phyloP scores from a whole-genome alignment of 495 filamentous ascomycete species.

The Niebla homalea region DNA sequence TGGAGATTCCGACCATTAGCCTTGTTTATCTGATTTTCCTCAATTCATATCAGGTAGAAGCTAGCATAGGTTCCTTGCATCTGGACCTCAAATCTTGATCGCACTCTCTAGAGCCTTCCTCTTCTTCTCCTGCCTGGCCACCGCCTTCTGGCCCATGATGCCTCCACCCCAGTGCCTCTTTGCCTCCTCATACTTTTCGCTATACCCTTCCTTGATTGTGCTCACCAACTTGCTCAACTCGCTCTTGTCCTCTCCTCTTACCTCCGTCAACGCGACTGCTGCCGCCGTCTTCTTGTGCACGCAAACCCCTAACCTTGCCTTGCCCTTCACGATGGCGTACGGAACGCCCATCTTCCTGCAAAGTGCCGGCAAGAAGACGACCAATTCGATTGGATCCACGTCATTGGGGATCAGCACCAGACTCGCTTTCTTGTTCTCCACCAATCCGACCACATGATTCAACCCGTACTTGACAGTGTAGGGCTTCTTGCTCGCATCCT shows the following conservation, averaged over 20 bases:
- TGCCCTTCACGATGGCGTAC: conserved; percentile 99
- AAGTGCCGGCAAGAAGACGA: conserved; percentile 96
- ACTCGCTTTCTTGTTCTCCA: conserved; percentile 99
- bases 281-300: conserved; percentile 99
- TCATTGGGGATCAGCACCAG: conserved; percentile 98
- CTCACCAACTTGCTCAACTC: conserved; percentile 94
- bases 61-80: too few species aligned
- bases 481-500: conserved; percentile 99
- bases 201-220: conserved; percentile 95
- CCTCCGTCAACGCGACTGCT: conserved; percentile 90
- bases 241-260: conserved; percentile 91
- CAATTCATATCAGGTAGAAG: too few species aligned
- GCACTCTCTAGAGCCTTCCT: conserved; percentile 83
- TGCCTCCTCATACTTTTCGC: conserved; percentile 85
- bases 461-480: conserved; percentile 99
- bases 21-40: too few species aligned
- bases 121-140: conserved; percentile 87
- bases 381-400: conserved; percentile 98
- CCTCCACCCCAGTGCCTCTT: conserved; percentile 98
- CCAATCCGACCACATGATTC: conserved; percentile 98
- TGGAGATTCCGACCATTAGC: too few species aligned
- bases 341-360: conserved; percentile 99
- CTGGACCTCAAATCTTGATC: conserved; percentile 65
- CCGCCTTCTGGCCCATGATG: conserved; percentile 98
- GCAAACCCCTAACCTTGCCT: conserved; percentile 95